Evolutionary conservation across 2,329 filamentous ascomycete genomes (phyloP).

Genomic region (Penicillium palitans): DNA sequence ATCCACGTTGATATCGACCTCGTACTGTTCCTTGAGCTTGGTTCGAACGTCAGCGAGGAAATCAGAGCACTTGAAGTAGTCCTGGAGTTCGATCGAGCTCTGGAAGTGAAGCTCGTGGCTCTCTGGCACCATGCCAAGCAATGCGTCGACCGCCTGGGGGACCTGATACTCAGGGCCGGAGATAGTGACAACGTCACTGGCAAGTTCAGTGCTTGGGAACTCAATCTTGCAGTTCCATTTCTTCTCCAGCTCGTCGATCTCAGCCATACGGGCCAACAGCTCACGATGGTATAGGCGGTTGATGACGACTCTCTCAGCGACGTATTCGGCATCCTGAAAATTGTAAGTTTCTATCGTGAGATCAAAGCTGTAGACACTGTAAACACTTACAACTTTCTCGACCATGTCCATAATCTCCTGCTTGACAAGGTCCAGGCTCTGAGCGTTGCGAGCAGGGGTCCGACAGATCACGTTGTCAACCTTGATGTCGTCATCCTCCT

Average conservation of each 20-base stretch:
- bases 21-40: constrained; percentile 87
- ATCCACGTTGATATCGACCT: constrained; percentile 79
- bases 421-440: constrained; percentile 95
- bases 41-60: constrained; percentile 77
- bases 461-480: constrained; percentile 99
- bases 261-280: constrained; percentile 79
- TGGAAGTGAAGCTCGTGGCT: constrained; percentile 87
- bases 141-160: constrained; percentile 91
- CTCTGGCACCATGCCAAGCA: constrained; percentile 96
- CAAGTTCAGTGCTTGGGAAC: constrained; percentile 95
- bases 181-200: constrained; percentile 92
- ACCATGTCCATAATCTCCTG: constrained; percentile 99
- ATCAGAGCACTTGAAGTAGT: constrained; percentile 77
- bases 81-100: constrained; percentile 71
- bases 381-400: constrained; percentile 72
- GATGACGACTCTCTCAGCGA: constrained; percentile 87
- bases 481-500: constrained; percentile 97
- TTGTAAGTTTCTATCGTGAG: background rate
- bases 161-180: constrained; percentile 98
- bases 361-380: background rate
- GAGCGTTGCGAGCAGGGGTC: constrained; percentile 92
- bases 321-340: constrained; percentile 84
- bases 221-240: constrained; percentile 99
- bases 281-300: constrained; percentile 95
- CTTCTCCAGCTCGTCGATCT: constrained; percentile 94